phyloP scores from a whole-genome alignment of 805 yeast species.

The Cyberlindnera samutprakarnensis region DNA sequence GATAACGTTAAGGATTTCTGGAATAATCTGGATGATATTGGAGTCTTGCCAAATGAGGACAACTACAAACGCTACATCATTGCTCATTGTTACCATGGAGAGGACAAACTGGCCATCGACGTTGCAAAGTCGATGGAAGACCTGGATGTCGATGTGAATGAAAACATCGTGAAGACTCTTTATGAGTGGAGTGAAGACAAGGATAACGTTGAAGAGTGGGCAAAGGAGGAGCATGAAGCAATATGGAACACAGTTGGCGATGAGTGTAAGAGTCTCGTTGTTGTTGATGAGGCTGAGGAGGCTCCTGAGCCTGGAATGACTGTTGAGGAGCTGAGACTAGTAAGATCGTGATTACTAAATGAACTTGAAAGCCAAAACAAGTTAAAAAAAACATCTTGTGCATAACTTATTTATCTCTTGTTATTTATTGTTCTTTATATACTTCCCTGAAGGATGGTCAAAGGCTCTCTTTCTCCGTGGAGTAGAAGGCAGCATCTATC shows the following conservation, averaged over 20 bases:
- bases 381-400: too few relatives aligned
- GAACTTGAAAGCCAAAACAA: too few relatives aligned
- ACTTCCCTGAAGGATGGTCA: too few relatives aligned
- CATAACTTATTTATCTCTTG: slow-evolving; percentile 1
- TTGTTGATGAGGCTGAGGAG: slow-evolving; percentile 4
- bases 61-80: slow-evolving; percentile 54
- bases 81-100: slow-evolving; percentile 64
- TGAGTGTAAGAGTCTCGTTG: slow-evolving; percentile 5
- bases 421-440: not conserved
- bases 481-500: too few relatives aligned
- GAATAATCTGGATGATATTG: slow-evolving; percentile 42
- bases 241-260: slow-evolving; percentile 32
- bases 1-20: slow-evolving; percentile 55
- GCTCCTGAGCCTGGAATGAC: slow-evolving; percentile 9
- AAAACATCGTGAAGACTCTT: slow-evolving; percentile 38
- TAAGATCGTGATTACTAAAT: slow-evolving; percentile 4
- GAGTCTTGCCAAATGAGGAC: slow-evolving; percentile 43
- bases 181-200: slow-evolving; percentile 33
- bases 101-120: slow-evolving; percentile 46
- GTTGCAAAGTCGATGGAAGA: slow-evolving; percentile 41
- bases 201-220: slow-evolving; percentile 27
- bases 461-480: too few relatives aligned
- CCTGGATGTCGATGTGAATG: slow-evolving; percentile 36
- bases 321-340: slow-evolving; percentile 9
- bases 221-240: slow-evolving; percentile 23